phyloP scores from a whole-genome alignment of 1,284 basidiomycete species.

The Trametes polyzona region DNA sequence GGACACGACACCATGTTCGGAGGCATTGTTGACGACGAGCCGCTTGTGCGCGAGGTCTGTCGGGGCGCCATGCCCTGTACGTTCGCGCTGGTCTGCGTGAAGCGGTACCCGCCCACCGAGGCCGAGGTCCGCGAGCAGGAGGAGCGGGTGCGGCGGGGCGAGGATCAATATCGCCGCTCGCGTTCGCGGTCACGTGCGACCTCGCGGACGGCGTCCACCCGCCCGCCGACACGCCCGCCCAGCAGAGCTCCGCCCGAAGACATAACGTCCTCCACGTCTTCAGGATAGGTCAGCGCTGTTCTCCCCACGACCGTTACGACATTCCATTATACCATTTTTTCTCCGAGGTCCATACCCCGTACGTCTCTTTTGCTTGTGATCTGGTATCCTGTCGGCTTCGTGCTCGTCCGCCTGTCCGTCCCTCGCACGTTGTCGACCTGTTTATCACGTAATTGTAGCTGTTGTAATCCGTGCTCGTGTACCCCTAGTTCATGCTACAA shows the following conservation, averaged over 20 bases:
- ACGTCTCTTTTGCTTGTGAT: not conserved
- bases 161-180: constrained; percentile 21
- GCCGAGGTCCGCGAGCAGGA: constrained; percentile 51
- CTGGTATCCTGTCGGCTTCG: not conserved
- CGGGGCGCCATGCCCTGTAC: constrained; percentile 58
- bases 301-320: not conserved
- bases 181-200: constrained; percentile 29
- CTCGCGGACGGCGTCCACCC: constrained; percentile 25
- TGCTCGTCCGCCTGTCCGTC: not conserved
- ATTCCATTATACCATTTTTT: not conserved
- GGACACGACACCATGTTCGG: constrained; percentile 59
- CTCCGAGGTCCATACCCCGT: not conserved
- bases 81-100: constrained; percentile 59
- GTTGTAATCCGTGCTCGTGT: constrained; percentile 19
- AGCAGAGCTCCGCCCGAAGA: constrained; percentile 16
- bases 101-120: constrained; percentile 49
- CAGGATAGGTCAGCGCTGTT: not conserved
- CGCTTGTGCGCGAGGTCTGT: constrained; percentile 46
- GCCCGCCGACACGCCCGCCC: constrained; percentile 19
- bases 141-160: constrained; percentile 30
- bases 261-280: constrained; percentile 5
- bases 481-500: constrained; percentile 4
- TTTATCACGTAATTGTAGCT: constrained; percentile 10
- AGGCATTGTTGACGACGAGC: constrained; percentile 55
- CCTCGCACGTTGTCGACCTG: not conserved